Conservation (phyloP, 805 yeast species). For the Saccharomycopsis babjevae region DNA sequence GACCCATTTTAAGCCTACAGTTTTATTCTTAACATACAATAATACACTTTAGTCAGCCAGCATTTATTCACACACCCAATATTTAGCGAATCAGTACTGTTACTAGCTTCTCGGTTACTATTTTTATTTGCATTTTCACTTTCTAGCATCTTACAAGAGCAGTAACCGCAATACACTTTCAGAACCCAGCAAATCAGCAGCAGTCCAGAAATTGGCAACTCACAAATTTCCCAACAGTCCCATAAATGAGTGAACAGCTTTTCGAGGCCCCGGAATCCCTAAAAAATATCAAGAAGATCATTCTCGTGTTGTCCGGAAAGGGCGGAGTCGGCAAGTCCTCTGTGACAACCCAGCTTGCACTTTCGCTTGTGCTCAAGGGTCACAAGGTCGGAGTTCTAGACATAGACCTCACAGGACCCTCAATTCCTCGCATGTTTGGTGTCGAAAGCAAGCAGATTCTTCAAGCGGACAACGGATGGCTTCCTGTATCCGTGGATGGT, state of each 20-base stretch:
- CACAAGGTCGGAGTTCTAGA: constrained; percentile 88
- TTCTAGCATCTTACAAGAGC: too few relatives aligned
- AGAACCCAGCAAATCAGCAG: too few relatives aligned
- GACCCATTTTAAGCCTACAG: too few relatives aligned
- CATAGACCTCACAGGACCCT: constrained; percentile 94
- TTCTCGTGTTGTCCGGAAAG: constrained; percentile 82
- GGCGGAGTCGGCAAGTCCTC: constrained; percentile 98
- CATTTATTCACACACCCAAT: too few relatives aligned
- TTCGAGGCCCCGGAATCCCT: constrained; percentile 27
- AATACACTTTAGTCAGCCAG: too few relatives aligned
- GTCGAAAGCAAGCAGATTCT: constrained; percentile 69
- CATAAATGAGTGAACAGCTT: constrained; percentile 3
- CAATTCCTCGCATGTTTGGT: constrained; percentile 94
- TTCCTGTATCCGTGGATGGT: constrained; percentile 57
- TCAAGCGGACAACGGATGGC: constrained; percentile 82
- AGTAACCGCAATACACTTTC: too few relatives aligned
- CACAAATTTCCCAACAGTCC: too few relatives aligned
- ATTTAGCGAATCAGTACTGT: too few relatives aligned
- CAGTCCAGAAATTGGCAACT: too few relatives aligned
- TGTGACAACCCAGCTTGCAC: constrained; percentile 86
- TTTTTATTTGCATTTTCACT: too few relatives aligned
- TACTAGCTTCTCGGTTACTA: too few relatives aligned
- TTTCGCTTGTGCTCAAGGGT: constrained; percentile 60
- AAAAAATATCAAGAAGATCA: constrained; percentile 57
- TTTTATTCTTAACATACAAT: too few relatives aligned